Percentiles rank a stretch among this genome's conserved stretches.
Conservation (phyloP, 1,139 yeast species). For the Candida tunisiensis region DNA sequence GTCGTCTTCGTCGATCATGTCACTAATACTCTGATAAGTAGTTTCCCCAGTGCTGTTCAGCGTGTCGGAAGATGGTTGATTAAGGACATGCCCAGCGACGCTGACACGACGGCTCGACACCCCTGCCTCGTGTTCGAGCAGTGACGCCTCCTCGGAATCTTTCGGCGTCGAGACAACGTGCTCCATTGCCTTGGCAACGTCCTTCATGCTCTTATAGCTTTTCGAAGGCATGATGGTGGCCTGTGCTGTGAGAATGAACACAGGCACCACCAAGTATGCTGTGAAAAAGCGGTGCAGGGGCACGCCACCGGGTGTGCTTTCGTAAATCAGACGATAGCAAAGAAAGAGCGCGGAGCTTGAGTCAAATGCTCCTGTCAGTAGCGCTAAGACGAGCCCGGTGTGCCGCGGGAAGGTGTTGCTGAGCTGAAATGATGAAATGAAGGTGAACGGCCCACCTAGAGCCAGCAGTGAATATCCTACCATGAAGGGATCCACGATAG, state of each 20-base stretch:
- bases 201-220: no score
- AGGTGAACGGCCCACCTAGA: conserved; percentile 68
- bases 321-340: conserved; percentile 46
- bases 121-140: no score
- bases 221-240: conserved; percentile 72
- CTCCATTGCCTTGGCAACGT: no score
- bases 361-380: conserved; percentile 65
- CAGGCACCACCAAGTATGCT: conserved; percentile 51
- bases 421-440: conserved; percentile 63
- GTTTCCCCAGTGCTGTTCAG: no score
- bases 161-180: no score
- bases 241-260: conserved; percentile 59
- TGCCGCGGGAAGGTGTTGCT: conserved; percentile 54
- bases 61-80: no score
- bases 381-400: conserved; percentile 54
- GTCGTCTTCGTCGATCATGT: no score
- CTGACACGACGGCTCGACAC: no score
- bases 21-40: no score
- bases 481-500: conserved; percentile 35
- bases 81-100: no score
- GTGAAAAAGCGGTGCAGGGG: conserved; percentile 35
- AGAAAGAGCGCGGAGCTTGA: conserved; percentile 61
- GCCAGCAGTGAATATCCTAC: conserved; percentile 54
- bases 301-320: conserved; percentile 25
- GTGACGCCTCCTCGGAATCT: no score